Conservation (phyloP, 2,329 filamentous ascomycete genomes). For the Beauveria scarabaeidicola region DNA sequence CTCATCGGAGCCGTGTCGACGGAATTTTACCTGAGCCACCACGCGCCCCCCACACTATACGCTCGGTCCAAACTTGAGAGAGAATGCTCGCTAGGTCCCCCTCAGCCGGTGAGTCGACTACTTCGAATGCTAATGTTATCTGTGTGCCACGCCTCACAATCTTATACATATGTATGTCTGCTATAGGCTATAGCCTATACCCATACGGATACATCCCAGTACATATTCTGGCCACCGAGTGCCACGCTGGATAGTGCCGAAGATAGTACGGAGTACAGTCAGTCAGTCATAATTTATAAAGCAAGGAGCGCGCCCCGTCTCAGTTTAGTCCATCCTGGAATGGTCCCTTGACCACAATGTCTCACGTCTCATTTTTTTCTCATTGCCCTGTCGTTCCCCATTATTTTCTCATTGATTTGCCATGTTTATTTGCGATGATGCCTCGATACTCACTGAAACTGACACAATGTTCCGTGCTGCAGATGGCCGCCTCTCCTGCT, state of each 20-base stretch:
- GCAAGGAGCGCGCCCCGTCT: background rate
- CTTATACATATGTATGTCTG: background rate
- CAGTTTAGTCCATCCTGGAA: constrained; percentile 1
- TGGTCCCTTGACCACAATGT: constrained; percentile 1
- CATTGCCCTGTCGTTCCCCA: background rate
- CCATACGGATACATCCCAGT: background rate
- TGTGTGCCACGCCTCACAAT: background rate
- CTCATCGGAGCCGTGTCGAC: background rate
- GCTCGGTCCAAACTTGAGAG: background rate
- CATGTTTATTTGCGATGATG: background rate
- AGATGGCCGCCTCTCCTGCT: background rate
- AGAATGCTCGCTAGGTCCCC: background rate
- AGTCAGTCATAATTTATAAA: too few relatives aligned
- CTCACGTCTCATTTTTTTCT: constrained; percentile 3
- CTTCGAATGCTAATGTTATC: too few relatives aligned
- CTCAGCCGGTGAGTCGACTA: background rate
- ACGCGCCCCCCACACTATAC: background rate
- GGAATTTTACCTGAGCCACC: background rate
- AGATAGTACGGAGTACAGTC: too few relatives aligned
- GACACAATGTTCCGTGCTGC: background rate
- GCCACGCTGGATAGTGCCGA: background rate
- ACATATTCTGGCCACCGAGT: background rate
- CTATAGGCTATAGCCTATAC: too few relatives aligned
- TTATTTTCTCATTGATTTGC: background rate
- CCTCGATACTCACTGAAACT: background rate